A percentile compares a stretch with the other conserved stretches of the same genome.
Conservation (phyloP, 2,329 filamentous ascomycete genomes). For the Celoporthe dispersa region DNA sequence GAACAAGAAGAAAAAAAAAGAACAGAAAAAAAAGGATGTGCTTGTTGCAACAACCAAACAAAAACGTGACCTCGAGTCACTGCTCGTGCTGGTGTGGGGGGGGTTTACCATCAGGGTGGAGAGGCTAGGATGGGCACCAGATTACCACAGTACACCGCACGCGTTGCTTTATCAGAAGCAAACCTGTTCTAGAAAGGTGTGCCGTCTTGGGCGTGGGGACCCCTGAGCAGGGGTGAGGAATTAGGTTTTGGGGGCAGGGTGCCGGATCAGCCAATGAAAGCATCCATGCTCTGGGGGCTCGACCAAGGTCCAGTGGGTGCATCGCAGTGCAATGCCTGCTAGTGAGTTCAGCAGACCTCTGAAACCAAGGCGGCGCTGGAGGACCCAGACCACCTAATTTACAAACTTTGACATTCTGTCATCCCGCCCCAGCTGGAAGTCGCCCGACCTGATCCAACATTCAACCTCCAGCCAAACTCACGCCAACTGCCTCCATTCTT, state of each 20-base stretch:
- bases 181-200: not conserved
- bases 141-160: not conserved
- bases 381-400: not conserved
- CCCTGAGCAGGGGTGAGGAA: constrained; percentile 1
- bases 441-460: not conserved
- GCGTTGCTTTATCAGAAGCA: constrained; percentile 3
- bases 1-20: not conserved
- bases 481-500: not conserved
- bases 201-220: not conserved
- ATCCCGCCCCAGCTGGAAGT: not conserved
- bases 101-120: not conserved
- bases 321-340: not conserved
- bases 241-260: not conserved
- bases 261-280: not conserved
- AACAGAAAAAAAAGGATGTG: not conserved
- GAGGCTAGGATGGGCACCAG: not conserved
- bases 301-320: not conserved
- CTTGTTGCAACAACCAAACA: not conserved
- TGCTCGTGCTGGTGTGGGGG: too few species aligned
- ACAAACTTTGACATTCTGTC: constrained; percentile 11
- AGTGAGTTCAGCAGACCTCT: not conserved
- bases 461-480: not conserved
- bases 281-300: not conserved
- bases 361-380: constrained; percentile 3
- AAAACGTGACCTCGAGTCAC: not conserved